Evolutionary conservation across 164 flowering plant species (phyloP).

Genomic region (Dillenia suffruticosa): DNA sequence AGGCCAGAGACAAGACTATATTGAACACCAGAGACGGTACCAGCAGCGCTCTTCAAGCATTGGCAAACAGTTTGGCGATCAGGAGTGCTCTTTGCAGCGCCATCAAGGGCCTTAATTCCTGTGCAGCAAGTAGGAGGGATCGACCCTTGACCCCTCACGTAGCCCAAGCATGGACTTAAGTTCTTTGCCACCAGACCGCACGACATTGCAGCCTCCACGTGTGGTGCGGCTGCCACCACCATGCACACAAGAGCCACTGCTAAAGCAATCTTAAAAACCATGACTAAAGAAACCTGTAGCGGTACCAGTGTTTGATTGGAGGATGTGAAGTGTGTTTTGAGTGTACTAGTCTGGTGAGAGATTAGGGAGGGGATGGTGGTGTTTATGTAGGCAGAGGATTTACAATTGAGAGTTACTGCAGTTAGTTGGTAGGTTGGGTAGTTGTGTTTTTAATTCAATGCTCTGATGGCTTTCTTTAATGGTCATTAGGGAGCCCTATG

Average conservation of each 20-base stretch:
- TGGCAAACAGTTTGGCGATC: slow-evolving; percentile 18
- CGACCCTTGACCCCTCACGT: slow-evolving; percentile 6
- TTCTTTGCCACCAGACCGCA: slow-evolving; percentile 11
- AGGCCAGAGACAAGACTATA: slow-evolving; percentile 8
- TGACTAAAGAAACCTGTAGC: too few relatives aligned
- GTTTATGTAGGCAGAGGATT: too few relatives aligned
- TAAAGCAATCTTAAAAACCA: too few relatives aligned
- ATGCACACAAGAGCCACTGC: slow-evolving; percentile 3
- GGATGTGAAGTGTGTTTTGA: too few relatives aligned
- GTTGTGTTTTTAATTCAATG: too few relatives aligned
- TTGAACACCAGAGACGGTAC: not conserved
- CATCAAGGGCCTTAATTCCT: slow-evolving; percentile 1
- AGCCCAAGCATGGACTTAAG: slow-evolving; percentile 17
- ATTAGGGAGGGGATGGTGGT: too few relatives aligned
- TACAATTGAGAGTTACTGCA: too few relatives aligned
- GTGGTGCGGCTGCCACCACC: slow-evolving; percentile 12
- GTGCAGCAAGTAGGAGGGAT: slow-evolving; percentile 11
- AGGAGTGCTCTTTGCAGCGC: slow-evolving; percentile 5
- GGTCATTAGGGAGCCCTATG: too few relatives aligned
- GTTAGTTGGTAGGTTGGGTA: too few relatives aligned
- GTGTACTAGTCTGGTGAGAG: too few relatives aligned
- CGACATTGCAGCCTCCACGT: slow-evolving; percentile 12
- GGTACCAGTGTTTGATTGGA: too few relatives aligned
- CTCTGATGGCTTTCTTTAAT: too few relatives aligned
- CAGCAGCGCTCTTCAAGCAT: slow-evolving; percentile 18